Evolutionary conservation across 208 protist genomes (phyloP), one percentile per base, ranked within the genome.

Genomic region (Trypanosoma boissoni): DNA sequence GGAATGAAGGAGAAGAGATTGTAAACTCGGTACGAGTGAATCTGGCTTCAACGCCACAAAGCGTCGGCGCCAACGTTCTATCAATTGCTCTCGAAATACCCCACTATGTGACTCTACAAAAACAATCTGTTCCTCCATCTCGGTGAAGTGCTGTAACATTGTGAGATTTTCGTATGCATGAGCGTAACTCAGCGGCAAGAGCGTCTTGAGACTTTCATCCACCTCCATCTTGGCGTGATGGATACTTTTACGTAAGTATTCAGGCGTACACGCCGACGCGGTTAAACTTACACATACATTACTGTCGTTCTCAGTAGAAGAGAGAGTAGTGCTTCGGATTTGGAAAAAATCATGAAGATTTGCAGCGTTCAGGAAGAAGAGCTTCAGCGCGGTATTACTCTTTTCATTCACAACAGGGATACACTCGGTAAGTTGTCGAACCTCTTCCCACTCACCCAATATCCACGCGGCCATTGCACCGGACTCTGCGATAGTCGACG

Each of bases 101-200:
- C 51, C 20, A 28, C 76, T 80, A 26, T 67, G 46, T 49, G 65
- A 81, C 56, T 88, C 61, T 37, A 73, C 63, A 72, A 90, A 91
- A 39, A 85, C 88, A 10, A 99, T 76, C 18, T 99, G 85, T 78
- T 99, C 98, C 81, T 99, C 98, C 66, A 99, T 92, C 74, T 99
- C 98, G 0, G 92, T 91, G 37, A 99, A 92, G 80, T 99, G 97
- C 78, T 99, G 98, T 58, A 99, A 72, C 52, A 92, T 70, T 12
- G 99, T 95, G 12, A 99, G 66, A 34, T 90, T 87, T 26, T 97
- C 83, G 80, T 99, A 99, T 16, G 91, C 91, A 63, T 92, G 88
- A 9, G 76, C 62, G 76, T 96, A 94, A 72, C 85, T 94, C 18
- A 94, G 68, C 1, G 87, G 83, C 14, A 96, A 59, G 37, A 94